Base-by-base conservation (phyloP, 805 yeast genomes). In the Candida ulmi region DNA sequence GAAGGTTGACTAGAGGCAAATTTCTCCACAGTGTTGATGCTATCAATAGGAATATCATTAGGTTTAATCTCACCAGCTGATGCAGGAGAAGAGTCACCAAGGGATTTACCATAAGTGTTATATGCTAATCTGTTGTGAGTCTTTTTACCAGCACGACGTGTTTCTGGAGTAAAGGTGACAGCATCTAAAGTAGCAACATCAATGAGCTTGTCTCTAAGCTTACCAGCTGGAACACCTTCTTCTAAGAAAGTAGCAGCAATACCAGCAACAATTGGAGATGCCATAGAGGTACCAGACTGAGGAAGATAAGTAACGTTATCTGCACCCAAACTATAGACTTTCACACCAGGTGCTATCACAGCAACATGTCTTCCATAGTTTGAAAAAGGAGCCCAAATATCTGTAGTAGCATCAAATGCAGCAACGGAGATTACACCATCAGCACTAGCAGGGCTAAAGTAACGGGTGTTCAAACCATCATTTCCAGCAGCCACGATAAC, bases 331-430 rank as follows among this genome's bases (percentile, higher is more conserved):
- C 88, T 80, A 17, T 67, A 62, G 6, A 88, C 81, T 13, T 65
- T 65, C 0, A 77, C 80, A 0, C 97, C 98, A 19, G 90, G 75
- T 0, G 96, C 88, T 60, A 84, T 83, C 1, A 86, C 66, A 51
- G 86, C 88, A 9, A 90, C 91, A 54, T 93, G 84, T 8, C 69
- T 67, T 0, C 98, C 98, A 88, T 88, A 87, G 56, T 90, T 90
- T 19, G 93, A 76, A 51, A 91, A 91, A 13, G 72, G 55, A 0
- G 97, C 90, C 24, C 88, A 67, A 2, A 68, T 53, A 50, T 87
- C 95, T 13, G 67, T 69, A 18, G 68, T 54, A 53, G 83, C 95
- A 53, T 87, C 88, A 39, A 88, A 77, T 3, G 96, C 95, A 1
- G 96, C 97, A 8, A 90, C 93, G 0, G 95, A 78, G 9, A 87